These are phyloP conservation scores for Mycena pura DNA, from an alignment of 768 basidiomycete genomes.

Conservation along the genomic window DNA sequence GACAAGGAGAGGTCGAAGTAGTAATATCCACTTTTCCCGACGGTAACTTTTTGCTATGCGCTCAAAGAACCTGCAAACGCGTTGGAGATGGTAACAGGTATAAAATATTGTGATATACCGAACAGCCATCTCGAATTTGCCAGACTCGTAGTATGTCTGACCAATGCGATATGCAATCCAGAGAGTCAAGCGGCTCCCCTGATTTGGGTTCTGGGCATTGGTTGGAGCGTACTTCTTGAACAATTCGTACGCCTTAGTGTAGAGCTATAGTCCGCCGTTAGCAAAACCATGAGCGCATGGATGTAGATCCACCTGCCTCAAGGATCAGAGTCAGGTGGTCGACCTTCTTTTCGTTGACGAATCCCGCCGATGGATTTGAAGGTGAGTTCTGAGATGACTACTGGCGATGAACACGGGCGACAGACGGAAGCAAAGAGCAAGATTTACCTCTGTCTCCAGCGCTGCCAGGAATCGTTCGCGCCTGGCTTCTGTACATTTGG, in stretches of 20 bases:
- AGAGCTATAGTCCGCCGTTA: slow-evolving; percentile 59
- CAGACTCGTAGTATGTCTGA: slow-evolving; percentile 79
- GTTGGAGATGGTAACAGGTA: background rate
- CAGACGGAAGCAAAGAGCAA: background rate
- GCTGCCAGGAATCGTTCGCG: slow-evolving; percentile 69
- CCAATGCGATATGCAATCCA: slow-evolving; percentile 93
- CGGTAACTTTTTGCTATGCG: slow-evolving; percentile 89
- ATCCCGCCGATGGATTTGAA: slow-evolving; percentile 65
- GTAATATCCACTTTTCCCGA: slow-evolving; percentile 79
- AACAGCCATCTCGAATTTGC: slow-evolving; percentile 88
- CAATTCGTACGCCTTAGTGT: slow-evolving; percentile 92
- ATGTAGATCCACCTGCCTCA: slow-evolving; percentile 60
- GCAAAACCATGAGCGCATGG: background rate
- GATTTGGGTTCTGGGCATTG: slow-evolving; percentile 52
- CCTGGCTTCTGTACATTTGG: slow-evolving; percentile 81
- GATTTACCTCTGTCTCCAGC: slow-evolving; percentile 61
- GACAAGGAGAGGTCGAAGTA: slow-evolving; percentile 76
- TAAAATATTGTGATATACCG: slow-evolving; percentile 68
- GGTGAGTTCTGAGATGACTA: slow-evolving; percentile 42
- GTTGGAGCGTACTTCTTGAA: slow-evolving; percentile 78
- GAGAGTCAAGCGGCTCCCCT: slow-evolving; percentile 83
- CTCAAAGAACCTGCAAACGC: slow-evolving; percentile 80
- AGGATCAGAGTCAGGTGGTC: slow-evolving; percentile 84
- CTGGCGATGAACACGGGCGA: background rate
- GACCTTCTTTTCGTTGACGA: slow-evolving; percentile 89